Evolutionary conservation across 805 yeast species (phyloP).

Genomic region (Tetrapisispora fleetii): DNA sequence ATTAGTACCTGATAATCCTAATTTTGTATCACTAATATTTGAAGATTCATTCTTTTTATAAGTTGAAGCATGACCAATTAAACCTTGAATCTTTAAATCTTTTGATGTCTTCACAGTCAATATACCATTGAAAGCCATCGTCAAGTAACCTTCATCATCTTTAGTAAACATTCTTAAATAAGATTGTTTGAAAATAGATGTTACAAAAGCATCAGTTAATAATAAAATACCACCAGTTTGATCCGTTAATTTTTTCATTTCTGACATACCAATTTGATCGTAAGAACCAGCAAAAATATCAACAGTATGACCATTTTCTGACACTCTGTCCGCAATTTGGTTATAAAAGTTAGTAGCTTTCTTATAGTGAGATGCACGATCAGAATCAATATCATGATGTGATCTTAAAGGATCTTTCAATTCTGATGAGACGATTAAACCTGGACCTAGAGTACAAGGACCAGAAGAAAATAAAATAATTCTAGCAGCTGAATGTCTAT

Average conservation of each 20-base stretch:
- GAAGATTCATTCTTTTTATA: slow-evolving; percentile 42
- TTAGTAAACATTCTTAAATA: slow-evolving; percentile 77
- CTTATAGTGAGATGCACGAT: slow-evolving; percentile 75
- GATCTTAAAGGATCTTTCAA: slow-evolving; percentile 95
- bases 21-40: slow-evolving; percentile 82
- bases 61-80: slow-evolving; percentile 88
- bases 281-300: slow-evolving; percentile 93
- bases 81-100: slow-evolving; percentile 83
- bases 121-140: slow-evolving; percentile 84
- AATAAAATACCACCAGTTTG: slow-evolving; percentile 85
- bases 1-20: slow-evolving; percentile 89
- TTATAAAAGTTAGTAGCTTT: slow-evolving; percentile 80
- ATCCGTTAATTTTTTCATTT: slow-evolving; percentile 80
- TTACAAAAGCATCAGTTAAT: slow-evolving; percentile 86
- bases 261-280: slow-evolving; percentile 91
- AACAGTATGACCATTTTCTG: slow-evolving; percentile 66
- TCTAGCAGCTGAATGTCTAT: slow-evolving; percentile 80
- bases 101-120: slow-evolving; percentile 79
- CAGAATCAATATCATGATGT: slow-evolving; percentile 92
- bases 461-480: slow-evolving; percentile 88
- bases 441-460: slow-evolving; percentile 91
- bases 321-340: slow-evolving; percentile 57
- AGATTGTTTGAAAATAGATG: slow-evolving; percentile 88
- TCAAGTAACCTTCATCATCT: slow-evolving; percentile 78
- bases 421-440: slow-evolving; percentile 83